Base-by-base conservation (phyloP, 805 yeast species). In the Candida ponderosae region DNA sequence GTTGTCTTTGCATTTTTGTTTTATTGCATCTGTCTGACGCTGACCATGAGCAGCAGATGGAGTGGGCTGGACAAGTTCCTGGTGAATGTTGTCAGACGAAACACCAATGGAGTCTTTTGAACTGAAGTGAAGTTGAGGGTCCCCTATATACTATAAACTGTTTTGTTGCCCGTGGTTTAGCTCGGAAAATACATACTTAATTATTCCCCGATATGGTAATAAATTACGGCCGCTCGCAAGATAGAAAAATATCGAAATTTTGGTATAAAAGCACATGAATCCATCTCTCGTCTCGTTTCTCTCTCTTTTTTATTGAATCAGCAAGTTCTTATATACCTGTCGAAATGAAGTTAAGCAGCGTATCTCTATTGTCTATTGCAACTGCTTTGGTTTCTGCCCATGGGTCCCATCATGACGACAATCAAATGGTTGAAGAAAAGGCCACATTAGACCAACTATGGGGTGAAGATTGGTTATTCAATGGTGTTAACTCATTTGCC, bases 391-490 rank as follows among this genome's bases (percentile, higher is more conserved):
- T 10, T 21, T 8, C 10, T 21, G 24, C 24, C 10, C 24, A 21
- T 10, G 10, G 24, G 10, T 21, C 24, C 24, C 10, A 21, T 8
- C 28, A 24, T 24, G 11, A 24, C 14, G 5, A 8, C n/a, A 5
- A 14, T 24, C 15, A 9, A 13, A 11, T 8, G n/a, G 11, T 16
- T 16, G 20, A 5, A 6, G 45, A 46, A 34, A 43, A 43, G n/a
- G 69, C 73, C 2, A 49, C 68, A 6, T 59, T 81, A n/a, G 64
- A 73, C 24, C 73, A 76, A 10, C 60, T 74, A 41, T 83, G 93
- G 93, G 89, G 82, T 5, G 68, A 68, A 32, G 76, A 72, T 31
- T 81, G 89, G 89, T 83, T 82, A 6, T 79, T 77, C 46, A 70
- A 70, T 40, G 86, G 85, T 1, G 66, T 78, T 32, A 72, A 72